These are phyloP conservation scores for Colletotrichum musae DNA, from an alignment of 2,329 filamentous ascomycete genomes.

Conservation along the genomic window DNA sequence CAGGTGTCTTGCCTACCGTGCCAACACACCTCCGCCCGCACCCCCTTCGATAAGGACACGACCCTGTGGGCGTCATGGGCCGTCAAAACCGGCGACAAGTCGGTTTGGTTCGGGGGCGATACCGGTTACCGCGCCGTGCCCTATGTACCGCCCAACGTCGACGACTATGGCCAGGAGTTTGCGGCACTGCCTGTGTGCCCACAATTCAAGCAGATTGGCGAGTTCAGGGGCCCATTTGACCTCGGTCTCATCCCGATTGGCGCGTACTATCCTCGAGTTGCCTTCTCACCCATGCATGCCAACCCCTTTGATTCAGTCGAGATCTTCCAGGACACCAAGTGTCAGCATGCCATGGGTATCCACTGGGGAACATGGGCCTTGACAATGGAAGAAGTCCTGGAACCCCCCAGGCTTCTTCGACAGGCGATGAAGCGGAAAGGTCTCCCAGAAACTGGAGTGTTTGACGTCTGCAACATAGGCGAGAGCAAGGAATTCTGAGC, in stretches of 20 bases:
- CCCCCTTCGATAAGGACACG: slow-evolving; percentile 76
- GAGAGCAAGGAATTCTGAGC: slow-evolving; percentile 82
- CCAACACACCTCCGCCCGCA: slow-evolving; percentile 84
- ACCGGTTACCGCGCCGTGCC: slow-evolving; percentile 91
- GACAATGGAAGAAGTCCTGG: slow-evolving; percentile 86
- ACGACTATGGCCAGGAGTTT: slow-evolving; percentile 81
- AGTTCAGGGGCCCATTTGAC: slow-evolving; percentile 87
- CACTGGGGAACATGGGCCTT: slow-evolving; percentile 95
- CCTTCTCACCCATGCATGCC: slow-evolving; percentile 88
- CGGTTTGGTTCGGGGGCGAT: slow-evolving; percentile 91
- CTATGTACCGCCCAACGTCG: slow-evolving; percentile 68
- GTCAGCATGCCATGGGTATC: slow-evolving; percentile 84
- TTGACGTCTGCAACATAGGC: slow-evolving; percentile 88
- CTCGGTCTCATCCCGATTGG: slow-evolving; percentile 94
- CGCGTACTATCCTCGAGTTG: slow-evolving; percentile 80
- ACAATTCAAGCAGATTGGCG: slow-evolving; percentile 87
- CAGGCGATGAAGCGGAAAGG: slow-evolving; percentile 79
- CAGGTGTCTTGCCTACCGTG: slow-evolving; percentile 84
- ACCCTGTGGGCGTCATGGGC: slow-evolving; percentile 94
- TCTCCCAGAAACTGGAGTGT: slow-evolving; percentile 79
- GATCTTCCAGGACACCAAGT: slow-evolving; percentile 88
- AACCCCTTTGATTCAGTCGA: slow-evolving; percentile 91
- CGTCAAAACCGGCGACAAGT: slow-evolving; percentile 79
- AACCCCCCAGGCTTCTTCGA: slow-evolving; percentile 82
- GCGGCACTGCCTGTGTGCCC: slow-evolving; percentile 81